phyloP scores from a whole-genome alignment of 1,284 basidiomycete species.

The Cutaneotrichosporon cutaneum region DNA sequence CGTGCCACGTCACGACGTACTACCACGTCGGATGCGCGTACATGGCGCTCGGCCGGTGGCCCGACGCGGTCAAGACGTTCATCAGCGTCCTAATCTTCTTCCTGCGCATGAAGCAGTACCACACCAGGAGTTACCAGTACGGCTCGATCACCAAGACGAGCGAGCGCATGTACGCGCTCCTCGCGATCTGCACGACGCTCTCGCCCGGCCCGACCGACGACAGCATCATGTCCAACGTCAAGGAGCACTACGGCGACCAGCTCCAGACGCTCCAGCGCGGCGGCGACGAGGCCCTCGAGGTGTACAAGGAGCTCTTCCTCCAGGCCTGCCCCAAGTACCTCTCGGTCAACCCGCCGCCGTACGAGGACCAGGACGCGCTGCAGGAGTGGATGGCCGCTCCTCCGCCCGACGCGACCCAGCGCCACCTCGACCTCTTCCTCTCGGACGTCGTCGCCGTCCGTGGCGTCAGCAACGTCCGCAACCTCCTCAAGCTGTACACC shows the following conservation, averaged over 20 bases:
- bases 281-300: slow-evolving; percentile 68
- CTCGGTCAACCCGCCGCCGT: slow-evolving; percentile 86
- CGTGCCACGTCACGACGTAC: slow-evolving; percentile 79
- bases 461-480: slow-evolving; percentile 79
- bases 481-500: slow-evolving; percentile 93
- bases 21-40: slow-evolving; percentile 97
- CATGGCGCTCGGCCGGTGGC: slow-evolving; percentile 88
- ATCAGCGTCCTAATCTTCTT: slow-evolving; percentile 92
- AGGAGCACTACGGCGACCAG: slow-evolving; percentile 91
- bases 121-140: slow-evolving; percentile 93
- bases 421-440: slow-evolving; percentile 79
- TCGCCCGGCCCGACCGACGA: slow-evolving; percentile 89
- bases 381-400: slow-evolving; percentile 58
- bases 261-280: slow-evolving; percentile 74
- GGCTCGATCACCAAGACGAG: slow-evolving; percentile 98
- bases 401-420: slow-evolving; percentile 72
- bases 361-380: slow-evolving; percentile 74
- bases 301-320: slow-evolving; percentile 91
- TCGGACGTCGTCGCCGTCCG: slow-evolving; percentile 72
- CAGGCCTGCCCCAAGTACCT: slow-evolving; percentile 97
- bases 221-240: slow-evolving; percentile 87
- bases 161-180: slow-evolving; percentile 94
- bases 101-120: slow-evolving; percentile 88
- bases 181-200: slow-evolving; percentile 88
- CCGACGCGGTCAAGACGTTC: slow-evolving; percentile 91